Conservation (phyloP, 192 early-diverging fungal species). For the Coemansia guatemalensis region DNA sequence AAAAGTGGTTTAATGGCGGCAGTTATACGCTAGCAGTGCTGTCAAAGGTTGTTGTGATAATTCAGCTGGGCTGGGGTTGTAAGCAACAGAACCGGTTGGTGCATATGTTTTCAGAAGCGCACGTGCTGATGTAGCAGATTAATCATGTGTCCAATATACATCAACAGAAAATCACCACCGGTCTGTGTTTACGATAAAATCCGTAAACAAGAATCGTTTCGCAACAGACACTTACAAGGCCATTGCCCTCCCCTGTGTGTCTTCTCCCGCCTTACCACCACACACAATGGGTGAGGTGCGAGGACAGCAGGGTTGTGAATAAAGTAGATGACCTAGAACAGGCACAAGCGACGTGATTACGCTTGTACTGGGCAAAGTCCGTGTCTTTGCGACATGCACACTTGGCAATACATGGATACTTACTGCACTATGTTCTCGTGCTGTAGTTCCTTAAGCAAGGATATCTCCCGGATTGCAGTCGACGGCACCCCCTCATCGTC, state of each 20-base stretch:
- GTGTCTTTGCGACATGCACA: background rate
- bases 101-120: background rate
- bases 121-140: background rate
- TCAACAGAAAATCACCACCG: background rate
- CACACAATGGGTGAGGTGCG: background rate
- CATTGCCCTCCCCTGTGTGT: background rate
- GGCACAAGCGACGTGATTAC: background rate
- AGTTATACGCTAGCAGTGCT: background rate
- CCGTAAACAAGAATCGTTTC: background rate
- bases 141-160: background rate
- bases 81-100: background rate
- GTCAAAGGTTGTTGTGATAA: background rate
- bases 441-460: slow-evolving; percentile 80
- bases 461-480: slow-evolving; percentile 85
- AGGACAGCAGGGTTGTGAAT: background rate
- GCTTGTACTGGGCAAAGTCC: background rate
- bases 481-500: slow-evolving; percentile 77
- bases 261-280: background rate
- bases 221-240: background rate
- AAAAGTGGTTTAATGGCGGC: background rate
- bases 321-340: background rate
- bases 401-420: slow-evolving; percentile 2
- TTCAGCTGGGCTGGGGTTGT: background rate
- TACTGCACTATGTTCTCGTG: slow-evolving; percentile 86
- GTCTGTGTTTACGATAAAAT: slow-evolving; percentile 4